Evolutionary conservation across 768 basidiomycete species (phyloP), one percentile per base, ranked within the genome.

Genomic region (Neoboletus brunneissimus): DNA sequence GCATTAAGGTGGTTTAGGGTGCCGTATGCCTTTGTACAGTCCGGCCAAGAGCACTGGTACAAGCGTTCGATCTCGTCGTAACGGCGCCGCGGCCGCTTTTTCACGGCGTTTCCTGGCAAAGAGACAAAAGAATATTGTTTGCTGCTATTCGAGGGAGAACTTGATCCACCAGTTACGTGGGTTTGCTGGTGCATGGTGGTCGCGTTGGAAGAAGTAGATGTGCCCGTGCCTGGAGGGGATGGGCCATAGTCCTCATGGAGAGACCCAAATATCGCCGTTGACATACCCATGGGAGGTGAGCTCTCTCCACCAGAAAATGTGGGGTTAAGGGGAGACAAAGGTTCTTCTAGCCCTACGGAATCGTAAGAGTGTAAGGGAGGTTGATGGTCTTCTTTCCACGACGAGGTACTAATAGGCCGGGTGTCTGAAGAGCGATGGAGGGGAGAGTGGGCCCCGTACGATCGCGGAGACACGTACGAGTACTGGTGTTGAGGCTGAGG

Each of bases 1-100:
- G 94, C 94, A 70, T 99, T 99, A 58, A 99, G 80, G 73, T 99
- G 96, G 70, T 99, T 98, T 48, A 98, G 79, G 5, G 94, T 97
- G 31, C 94, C 94, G 66, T 96, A 97, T 27, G 90, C 81, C 75
- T 96, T 96, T 53, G 84, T 79, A 61, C 85, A 87, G 43, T 84
- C 79, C 5, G 81, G 82, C 82, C 85, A 91, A 48, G 87, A 87
- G 77, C 95, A 98, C 54, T 83, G 82, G 69, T 98, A 98, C 51
- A 96, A 74, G 27, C 95, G 85, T 74, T 97, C 94, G 62, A 98
- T 97, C 80, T 98, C 95, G 71, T 98, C 95, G 72, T 91, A 91
- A 43, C 90, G 81, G 62, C 90, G 79, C 12, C 90, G 80, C n/a
- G 90, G 90, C 46, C 90, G 84, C 73, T 92, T 92, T 71, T 85